Base-by-base conservation (phyloP, 371 early-diverging fungal species). In the Mortierella sp. region DNA sequence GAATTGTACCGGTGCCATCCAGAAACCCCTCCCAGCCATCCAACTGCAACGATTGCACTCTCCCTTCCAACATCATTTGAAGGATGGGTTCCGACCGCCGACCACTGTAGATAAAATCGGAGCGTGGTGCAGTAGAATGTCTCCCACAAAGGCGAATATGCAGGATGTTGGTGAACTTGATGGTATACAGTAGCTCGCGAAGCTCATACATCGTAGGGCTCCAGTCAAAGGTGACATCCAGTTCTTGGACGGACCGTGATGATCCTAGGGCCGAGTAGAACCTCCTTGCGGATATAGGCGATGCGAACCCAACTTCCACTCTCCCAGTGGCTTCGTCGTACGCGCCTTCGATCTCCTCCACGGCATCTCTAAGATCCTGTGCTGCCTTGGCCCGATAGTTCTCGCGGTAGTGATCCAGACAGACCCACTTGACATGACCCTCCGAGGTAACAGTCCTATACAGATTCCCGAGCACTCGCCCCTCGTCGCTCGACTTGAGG, bases 51-150 rank as follows among this genome's bases (percentile, higher is more conserved):
- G 73, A 67, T 10, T 57, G 80, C 19, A 80, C 21, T 0, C 55
- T 44, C 5, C 48, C 57, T 9, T 55, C 76, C 3, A 28, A 19
- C 31, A 76, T 44, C 19, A 80, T 53, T 0, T 80, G 46, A 31
- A 80, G 11, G 10, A 80, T 13, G 0, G 80, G 80, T 4, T 67
- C 76, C 14, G 44, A 75, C 8, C 76, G 75, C 1, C 76, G 76
- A 24, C 50, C 16, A 19, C 6, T 16, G 57, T 72, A 72, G 51
- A 72, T 0, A 8, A 73, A 5, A 69, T 78, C 74, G 8, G 43
- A 24, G 2, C 31, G 48, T 3, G 72, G 73, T 0, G 75, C 53
- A 6, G 16, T 16, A 4, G 0, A 1, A 54, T 21, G n/a, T 1
- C 24, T 14, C 48, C 67, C 67, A 9, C 71, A 9, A 0, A 79